Conservation (phyloP, 208 protist genomes). For the Angomonas desouzai region DNA sequence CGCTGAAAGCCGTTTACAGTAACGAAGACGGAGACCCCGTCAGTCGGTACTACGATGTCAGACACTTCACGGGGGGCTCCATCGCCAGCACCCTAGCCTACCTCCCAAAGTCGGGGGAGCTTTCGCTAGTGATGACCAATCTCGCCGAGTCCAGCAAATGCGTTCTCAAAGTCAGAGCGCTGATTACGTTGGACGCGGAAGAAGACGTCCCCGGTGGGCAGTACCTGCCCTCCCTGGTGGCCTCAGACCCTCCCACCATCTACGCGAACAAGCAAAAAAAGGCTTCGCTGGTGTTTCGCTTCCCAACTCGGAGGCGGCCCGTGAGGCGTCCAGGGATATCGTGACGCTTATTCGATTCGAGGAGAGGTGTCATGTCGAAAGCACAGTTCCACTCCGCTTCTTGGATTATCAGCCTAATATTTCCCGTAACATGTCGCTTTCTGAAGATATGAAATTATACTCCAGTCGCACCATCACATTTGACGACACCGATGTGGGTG, state of each 20-base stretch:
- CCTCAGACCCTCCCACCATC: conserved; percentile 46
- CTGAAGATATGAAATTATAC: conserved; percentile 18
- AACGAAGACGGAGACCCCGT: conserved; percentile 16
- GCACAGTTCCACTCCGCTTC: conserved; percentile 7
- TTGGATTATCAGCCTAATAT: conserved; percentile 29
- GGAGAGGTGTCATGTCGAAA: conserved; percentile 18
- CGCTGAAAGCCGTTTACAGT: conserved; percentile 33
- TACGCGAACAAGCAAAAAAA: conserved; percentile 24
- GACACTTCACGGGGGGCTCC: conserved; percentile 56
- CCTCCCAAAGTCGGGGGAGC: conserved; percentile 20
- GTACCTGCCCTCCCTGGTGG: conserved; percentile 25
- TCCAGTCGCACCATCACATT: conserved; percentile 30
- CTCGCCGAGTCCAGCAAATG: conserved; percentile 30
- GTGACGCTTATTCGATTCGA: conserved; percentile 30
- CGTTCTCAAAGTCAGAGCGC: conserved; percentile 35
- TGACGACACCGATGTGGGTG: conserved; percentile 20
- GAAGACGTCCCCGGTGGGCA: background rate
- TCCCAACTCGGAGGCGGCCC: conserved; percentile 4
- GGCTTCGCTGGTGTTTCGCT: conserved; percentile 44
- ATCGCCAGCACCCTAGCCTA: conserved; percentile 33
- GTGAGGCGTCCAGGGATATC: conserved; percentile 10
- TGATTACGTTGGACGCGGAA: conserved; percentile 17
- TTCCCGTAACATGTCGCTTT: conserved; percentile 13
- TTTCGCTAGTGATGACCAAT: conserved; percentile 66
- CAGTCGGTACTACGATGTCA: conserved; percentile 43